phyloP scores from a whole-genome alignment of 2,329 filamentous ascomycete species.

The Samsoniella hepiali region DNA sequence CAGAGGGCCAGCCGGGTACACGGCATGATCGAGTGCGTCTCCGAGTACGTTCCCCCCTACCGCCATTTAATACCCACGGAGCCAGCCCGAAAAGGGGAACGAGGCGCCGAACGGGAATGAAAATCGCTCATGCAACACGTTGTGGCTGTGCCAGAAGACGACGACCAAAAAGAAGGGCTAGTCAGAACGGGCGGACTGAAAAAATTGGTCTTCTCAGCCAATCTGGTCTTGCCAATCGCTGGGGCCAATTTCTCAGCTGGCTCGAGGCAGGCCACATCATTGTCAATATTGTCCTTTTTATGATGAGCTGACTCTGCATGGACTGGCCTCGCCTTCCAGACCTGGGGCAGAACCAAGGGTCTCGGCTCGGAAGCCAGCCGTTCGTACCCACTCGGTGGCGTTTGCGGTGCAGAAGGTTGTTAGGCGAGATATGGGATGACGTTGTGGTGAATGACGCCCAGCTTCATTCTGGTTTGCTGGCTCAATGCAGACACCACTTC shows the following conservation, averaged over 20 bases:
- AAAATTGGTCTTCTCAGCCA: neutral
- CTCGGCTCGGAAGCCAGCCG: constrained; percentile 4
- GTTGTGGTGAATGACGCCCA: no score
- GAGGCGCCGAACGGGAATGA: neutral
- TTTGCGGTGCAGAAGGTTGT: neutral
- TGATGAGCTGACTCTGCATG: neutral
- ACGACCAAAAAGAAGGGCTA: neutral
- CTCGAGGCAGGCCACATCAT: no score
- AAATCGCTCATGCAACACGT: constrained; percentile 3
- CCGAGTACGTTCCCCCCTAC: neutral
- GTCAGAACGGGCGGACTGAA: neutral
- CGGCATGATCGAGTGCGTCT: neutral
- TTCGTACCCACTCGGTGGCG: neutral
- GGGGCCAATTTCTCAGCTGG: neutral
- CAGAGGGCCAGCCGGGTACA: neutral
- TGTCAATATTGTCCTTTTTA: neutral
- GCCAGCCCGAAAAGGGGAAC: neutral
- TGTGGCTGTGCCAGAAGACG: constrained; percentile 6
- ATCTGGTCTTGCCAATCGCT: neutral
- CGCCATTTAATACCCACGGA: neutral
- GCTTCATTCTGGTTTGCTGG: no score
- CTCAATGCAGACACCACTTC: no score
- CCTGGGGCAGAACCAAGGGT: neutral
- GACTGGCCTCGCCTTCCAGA: neutral
- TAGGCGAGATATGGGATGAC: no score